These are phyloP conservation scores for Flaveria ramosissima DNA, from an alignment of 129 eudicot genomes.

Conservation along the genomic window DNA sequence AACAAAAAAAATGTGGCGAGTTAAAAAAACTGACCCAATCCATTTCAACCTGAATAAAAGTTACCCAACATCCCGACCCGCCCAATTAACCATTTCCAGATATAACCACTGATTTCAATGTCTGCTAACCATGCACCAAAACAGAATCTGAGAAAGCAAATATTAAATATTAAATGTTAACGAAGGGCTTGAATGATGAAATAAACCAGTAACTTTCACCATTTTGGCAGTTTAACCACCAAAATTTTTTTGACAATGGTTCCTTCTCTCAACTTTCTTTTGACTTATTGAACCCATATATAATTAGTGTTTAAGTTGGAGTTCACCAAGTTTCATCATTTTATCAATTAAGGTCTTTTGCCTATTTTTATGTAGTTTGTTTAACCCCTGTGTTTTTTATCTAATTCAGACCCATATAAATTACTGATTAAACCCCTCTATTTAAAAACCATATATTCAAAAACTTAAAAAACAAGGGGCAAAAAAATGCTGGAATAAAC, in stretches of 20 bases:
- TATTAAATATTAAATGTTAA: background rate
- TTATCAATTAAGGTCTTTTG: background rate
- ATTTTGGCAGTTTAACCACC: background rate
- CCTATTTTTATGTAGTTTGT: background rate
- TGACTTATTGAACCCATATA: background rate
- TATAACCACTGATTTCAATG: background rate
- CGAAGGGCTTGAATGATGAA: background rate
- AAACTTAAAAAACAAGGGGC: background rate
- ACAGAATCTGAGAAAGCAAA: conserved; percentile 1
- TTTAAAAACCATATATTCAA: background rate
- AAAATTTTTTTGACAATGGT: background rate
- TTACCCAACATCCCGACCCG: background rate
- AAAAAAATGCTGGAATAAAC: background rate
- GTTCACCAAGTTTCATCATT: background rate
- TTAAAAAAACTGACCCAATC: too few species aligned
- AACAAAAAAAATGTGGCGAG: background rate
- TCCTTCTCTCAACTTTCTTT: background rate
- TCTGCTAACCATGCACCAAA: conserved; percentile 5
- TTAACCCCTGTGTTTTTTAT: background rate
- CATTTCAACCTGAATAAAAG: background rate
- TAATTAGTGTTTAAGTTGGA: background rate
- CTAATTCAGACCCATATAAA: background rate
- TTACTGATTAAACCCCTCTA: background rate
- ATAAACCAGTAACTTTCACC: background rate
- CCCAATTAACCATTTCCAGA: background rate